Evolutionary conservation across 306 rosid species (phyloP), one percentile per base, ranked within the genome.

Genomic region (Geum urbanum): DNA sequence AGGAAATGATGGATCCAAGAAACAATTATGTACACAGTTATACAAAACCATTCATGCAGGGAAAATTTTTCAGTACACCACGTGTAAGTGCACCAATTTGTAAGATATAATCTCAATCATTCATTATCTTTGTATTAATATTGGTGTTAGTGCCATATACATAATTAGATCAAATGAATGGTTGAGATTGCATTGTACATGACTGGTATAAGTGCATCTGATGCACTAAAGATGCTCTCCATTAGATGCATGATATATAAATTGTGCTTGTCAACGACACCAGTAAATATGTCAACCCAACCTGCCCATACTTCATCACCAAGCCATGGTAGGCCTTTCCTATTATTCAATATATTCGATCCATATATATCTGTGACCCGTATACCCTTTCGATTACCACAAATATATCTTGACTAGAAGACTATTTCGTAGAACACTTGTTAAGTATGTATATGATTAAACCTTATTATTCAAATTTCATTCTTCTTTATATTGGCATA

Each of bases 1-100:
- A 37, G 24, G 32, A 50, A 63, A 67, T 68, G 61, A 52, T 50
- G 72, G 19, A 68, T 68, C 49, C 8, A 52, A 11, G 47, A 67
- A 50, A 49, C 9, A 41, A 48, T 7, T 6, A 22, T 43, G 41
- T 2, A 32, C 0, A 14, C 9, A 24, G n/a, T n/a, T n/a, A n/a
- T n/a, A n/a, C n/a, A 32, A 27, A 57, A 20, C 18, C 51, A 43
- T 18, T 18, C 32, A 18, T 11, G 5, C 9, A n/a, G n/a, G n/a
- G n/a, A n/a, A n/a, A n/a, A n/a, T n/a, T n/a, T n/a, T n/a, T n/a
- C n/a, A n/a, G n/a, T n/a, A n/a, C n/a, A n/a, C n/a, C n/a, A n/a
- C n/a, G n/a, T 24, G 27, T 2, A 24, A 24, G 27, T 24, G 27
- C 27, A 24, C 27, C 2, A 24, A 24, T 24, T 24, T 24, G 27